Evolutionary conservation across 2,329 filamentous ascomycete species (phyloP).

Genomic region (Clonostachys chloroleuca): DNA sequence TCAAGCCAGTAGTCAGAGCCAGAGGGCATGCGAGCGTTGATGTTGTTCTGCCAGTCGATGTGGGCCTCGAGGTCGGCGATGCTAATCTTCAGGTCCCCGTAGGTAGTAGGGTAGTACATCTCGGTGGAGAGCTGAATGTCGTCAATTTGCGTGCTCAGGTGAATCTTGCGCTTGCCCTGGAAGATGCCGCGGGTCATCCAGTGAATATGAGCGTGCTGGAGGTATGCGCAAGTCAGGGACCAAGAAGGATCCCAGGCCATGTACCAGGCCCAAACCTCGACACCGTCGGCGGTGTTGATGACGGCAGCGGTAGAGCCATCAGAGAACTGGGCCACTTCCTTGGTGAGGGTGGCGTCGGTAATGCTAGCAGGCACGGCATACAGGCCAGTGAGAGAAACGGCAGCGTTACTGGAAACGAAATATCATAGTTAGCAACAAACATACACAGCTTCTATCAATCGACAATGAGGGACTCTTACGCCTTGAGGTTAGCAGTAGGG

Average conservation of each 20-base stretch:
- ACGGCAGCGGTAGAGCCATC: slow-evolving; percentile 48
- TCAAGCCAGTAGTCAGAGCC: slow-evolving; percentile 49
- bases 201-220: slow-evolving; percentile 59
- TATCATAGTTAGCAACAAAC: not conserved
- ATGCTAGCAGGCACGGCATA: slow-evolving; percentile 56
- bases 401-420: slow-evolving; percentile 23
- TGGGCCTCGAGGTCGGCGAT: slow-evolving; percentile 40
- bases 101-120: slow-evolving; percentile 43
- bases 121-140: slow-evolving; percentile 54
- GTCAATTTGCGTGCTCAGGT: slow-evolving; percentile 55
- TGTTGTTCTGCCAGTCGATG: slow-evolving; percentile 29
- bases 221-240: slow-evolving; percentile 45
- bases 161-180: slow-evolving; percentile 48
- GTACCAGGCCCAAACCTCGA: slow-evolving; percentile 61
- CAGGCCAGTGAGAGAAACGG: slow-evolving; percentile 43
- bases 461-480: slow-evolving; percentile 10
- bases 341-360: slow-evolving; percentile 44
- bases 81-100: slow-evolving; percentile 41
- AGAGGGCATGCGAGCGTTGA: slow-evolving; percentile 41
- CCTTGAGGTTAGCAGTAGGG: slow-evolving; percentile 47
- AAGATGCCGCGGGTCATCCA: slow-evolving; percentile 58
- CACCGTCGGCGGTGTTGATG: slow-evolving; percentile 51
- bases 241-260: slow-evolving; percentile 39
- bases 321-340: slow-evolving; percentile 47
- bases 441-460: too few relatives aligned